Evolutionary conservation across 179 eudicot genomes (phyloP).

Genomic region (Silene coronaria): DNA sequence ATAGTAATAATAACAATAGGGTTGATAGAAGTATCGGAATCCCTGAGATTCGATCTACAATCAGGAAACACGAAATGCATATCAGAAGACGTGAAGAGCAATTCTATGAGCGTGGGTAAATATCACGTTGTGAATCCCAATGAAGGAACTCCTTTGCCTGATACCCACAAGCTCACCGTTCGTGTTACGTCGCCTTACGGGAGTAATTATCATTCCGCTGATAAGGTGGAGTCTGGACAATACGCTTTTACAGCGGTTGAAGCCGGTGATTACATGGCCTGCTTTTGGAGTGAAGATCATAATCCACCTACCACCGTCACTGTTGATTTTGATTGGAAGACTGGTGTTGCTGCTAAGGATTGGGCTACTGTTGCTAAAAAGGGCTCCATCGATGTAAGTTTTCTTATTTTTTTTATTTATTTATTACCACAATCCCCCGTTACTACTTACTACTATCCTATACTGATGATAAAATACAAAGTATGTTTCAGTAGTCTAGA

Average conservation of each 20-base stretch:
- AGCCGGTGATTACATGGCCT: conserved; percentile 77
- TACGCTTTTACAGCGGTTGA: conserved; percentile 73
- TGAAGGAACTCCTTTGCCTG: conserved; percentile 51
- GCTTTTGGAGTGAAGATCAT: conserved; percentile 66
- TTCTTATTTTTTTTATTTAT: not conserved
- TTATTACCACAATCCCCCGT: too few relatives aligned
- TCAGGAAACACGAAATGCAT: conserved; percentile 85
- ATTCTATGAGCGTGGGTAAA: conserved; percentile 75
- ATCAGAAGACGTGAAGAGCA: conserved; percentile 63
- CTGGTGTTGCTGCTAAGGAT: conserved; percentile 82
- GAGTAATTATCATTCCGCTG: conserved; percentile 53
- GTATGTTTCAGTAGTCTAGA: too few relatives aligned
- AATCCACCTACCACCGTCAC: conserved; percentile 51
- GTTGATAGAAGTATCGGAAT: conserved; percentile 26
- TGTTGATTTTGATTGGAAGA: conserved; percentile 83
- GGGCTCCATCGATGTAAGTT: conserved; percentile 70
- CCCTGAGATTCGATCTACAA: conserved; percentile 64
- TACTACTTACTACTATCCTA: too few relatives aligned
- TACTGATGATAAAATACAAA: too few relatives aligned
- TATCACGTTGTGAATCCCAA: conserved; percentile 54
- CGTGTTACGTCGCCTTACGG: conserved; percentile 74
- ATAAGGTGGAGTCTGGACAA: conserved; percentile 53
- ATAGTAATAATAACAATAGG: conserved; percentile 20
- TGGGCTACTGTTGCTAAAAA: conserved; percentile 87
- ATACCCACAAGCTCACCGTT: conserved; percentile 60